Evolutionary conservation across 805 yeast genomes (phyloP), one percentile per base, ranked within the genome.

Genomic region (Clavispora asparagi): DNA sequence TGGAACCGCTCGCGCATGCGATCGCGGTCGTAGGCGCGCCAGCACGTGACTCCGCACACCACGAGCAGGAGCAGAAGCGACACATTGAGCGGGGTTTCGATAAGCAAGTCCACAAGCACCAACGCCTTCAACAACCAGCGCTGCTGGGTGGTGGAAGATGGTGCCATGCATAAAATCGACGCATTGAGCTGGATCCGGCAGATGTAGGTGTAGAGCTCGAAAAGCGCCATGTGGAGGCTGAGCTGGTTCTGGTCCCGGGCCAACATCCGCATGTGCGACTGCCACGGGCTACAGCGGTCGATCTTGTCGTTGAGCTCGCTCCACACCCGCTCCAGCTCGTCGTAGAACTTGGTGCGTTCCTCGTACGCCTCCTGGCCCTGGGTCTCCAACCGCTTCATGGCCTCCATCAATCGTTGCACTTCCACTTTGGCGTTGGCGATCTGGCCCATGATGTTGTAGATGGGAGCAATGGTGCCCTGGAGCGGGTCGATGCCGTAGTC

Each of bases 41-140:
- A 51, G 50, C 68, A 63, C 4, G 62, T 55, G 27, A 66, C 56
- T 6, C 71, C 73, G 46, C 70, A 65, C 10, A 65, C 59, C 31
- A 66, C 49, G 19, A 55, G 31, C 53, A 47, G 51, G 23, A 55
- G 49, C 16, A 56, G 47, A n/a, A 55, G 49, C 19, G 56, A 39
- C 25, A 48, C 57, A 29, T 47, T 50, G 28, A 54, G 36, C 26
- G 39, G 48, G 6, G 57, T 48, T 4, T 40, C 28, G 30, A 48
- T 45, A 27, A 55, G 43, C 10, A 25, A 6, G 33, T 54, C 57
- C 6, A 55, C 33, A 9, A 48, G 40, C 19, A 14, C 27, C 19
- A 54, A 45, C n/a, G 52, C 46, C 14, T 49, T 42, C 43, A 52
- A 38, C 6, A 55, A 47, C 19, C 41, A 35, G 13, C 25, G 43